Conservation (phyloP, 2,329 filamentous ascomycete species). For the Pochonia chlamydosporia region DNA sequence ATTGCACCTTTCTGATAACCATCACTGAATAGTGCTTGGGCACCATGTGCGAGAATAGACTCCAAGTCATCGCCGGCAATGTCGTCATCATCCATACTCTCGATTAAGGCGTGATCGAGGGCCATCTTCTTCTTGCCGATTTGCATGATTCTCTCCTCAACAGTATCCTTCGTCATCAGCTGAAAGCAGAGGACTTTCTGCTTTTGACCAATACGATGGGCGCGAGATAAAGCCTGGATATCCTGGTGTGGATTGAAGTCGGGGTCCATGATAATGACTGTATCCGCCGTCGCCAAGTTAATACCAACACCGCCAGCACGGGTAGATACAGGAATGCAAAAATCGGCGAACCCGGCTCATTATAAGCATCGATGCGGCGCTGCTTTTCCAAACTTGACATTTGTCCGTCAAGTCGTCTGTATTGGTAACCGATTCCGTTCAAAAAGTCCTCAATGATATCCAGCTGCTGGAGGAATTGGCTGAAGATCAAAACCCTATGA, state of each 20-base stretch:
- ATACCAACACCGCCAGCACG: slow-evolving; percentile 95
- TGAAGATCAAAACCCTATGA: slow-evolving; percentile 90
- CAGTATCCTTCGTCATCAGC: slow-evolving; percentile 80
- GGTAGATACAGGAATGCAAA: slow-evolving; percentile 93
- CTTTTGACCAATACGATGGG: slow-evolving; percentile 93
- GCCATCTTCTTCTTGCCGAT: slow-evolving; percentile 95
- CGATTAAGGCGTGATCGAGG: slow-evolving; percentile 89
- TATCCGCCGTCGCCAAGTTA: slow-evolving; percentile 94
- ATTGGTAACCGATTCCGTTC: slow-evolving; percentile 63
- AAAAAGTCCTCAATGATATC: slow-evolving; percentile 92
- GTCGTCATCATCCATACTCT: slow-evolving; percentile 82
- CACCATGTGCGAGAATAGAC: slow-evolving; percentile 81
- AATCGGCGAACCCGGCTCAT: slow-evolving; percentile 71
- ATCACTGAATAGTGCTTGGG: slow-evolving; percentile 78
- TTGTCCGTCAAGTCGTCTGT: slow-evolving; percentile 79
- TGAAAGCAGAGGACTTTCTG: slow-evolving; percentile 96
- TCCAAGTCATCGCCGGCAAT: slow-evolving; percentile 75
- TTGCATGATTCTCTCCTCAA: slow-evolving; percentile 94
- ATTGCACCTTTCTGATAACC: slow-evolving; percentile 66
- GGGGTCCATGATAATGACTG: slow-evolving; percentile 93
- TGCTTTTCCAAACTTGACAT: slow-evolving; percentile 83
- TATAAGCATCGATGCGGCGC: slow-evolving; percentile 89
- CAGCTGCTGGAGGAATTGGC: slow-evolving; percentile 85
- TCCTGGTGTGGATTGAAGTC: slow-evolving; percentile 99
- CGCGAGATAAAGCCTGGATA: slow-evolving; percentile 88